Conservation (phyloP, 805 yeast species). For the Cyberlindnera petersonii region DNA sequence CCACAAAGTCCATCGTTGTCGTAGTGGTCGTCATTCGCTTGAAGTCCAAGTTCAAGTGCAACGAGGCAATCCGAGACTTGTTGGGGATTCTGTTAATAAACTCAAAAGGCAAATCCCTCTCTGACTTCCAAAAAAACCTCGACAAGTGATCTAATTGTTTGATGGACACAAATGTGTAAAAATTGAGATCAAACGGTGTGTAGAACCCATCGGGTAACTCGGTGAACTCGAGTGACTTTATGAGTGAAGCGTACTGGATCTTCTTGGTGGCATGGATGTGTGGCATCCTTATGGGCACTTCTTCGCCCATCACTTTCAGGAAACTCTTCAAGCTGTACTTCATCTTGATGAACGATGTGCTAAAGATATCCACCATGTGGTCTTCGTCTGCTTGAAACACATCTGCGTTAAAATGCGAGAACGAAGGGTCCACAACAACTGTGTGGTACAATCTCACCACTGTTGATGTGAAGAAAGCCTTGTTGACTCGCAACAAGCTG, state of each 20-base stretch:
- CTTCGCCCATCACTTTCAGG: slow-evolving; percentile 19
- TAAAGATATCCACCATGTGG: slow-evolving; percentile 7
- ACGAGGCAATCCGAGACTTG: slow-evolving; percentile 23
- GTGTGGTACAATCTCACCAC: slow-evolving; percentile 34
- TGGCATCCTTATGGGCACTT: slow-evolving; percentile 5
- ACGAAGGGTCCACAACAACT: slow-evolving; percentile 30
- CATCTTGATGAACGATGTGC: slow-evolving; percentile 33
- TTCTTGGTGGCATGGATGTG: background rate
- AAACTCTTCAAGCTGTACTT: slow-evolving; percentile 39
- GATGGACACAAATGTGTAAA: slow-evolving; percentile 27
- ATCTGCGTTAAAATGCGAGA: slow-evolving; percentile 37
- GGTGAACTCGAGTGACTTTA: slow-evolving; percentile 32
- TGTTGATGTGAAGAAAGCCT: slow-evolving; percentile 30
- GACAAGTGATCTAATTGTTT: slow-evolving; percentile 28
- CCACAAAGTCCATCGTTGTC: slow-evolving; percentile 8
- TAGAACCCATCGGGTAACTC: slow-evolving; percentile 40
- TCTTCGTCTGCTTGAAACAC: slow-evolving; percentile 28
- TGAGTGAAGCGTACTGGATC: slow-evolving; percentile 14
- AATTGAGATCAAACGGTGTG: slow-evolving; percentile 32
- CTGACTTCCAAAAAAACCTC: slow-evolving; percentile 33
- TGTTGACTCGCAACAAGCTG: slow-evolving; percentile 31
- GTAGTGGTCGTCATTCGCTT: slow-evolving; percentile 13
- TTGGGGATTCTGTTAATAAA: slow-evolving; percentile 33
- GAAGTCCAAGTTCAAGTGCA: slow-evolving; percentile 33
- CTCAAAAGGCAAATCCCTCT: slow-evolving; percentile 30